Base-by-base conservation (phyloP, 2,329 filamentous ascomycete genomes). In the Stenocarpella maydis region DNA sequence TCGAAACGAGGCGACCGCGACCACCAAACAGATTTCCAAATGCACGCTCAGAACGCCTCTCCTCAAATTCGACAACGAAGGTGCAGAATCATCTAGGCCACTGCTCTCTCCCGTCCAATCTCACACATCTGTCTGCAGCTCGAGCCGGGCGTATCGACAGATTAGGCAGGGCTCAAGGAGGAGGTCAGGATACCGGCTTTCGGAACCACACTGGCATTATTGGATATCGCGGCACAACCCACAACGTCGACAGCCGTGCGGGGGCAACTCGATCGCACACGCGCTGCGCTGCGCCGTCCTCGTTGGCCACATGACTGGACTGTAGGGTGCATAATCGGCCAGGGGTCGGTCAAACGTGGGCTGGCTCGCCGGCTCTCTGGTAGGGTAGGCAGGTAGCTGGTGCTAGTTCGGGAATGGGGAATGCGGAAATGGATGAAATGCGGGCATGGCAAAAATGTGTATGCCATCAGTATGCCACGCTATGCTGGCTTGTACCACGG, bases 31-130 rank as follows among this genome's bases (percentile, higher is more conserved):
- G 43, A 34, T 47, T 66, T 50, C 49, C 49, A 64, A 60, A 37
- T 28, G 60, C 61, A 34, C 61, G 41, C 47, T 24, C 28, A 68
- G 41, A 67, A 53, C 39, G 49, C 69, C 67, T 43, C 26, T 43
- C 55, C 24, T 50, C 14, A 21, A 55, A 37, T 49, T 63, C 58
- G 24, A 63, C 58, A 49, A 49, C 28, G n/a, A 1, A 47, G 2
- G 43, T 63, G 58, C 58, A 47, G 43, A 63, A 37, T 63, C 17
- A 37, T 37, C 26, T 31, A 63, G 19, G 58, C 41, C 58, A 10
- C 17, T 19, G 10, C 26, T 24, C 26, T 24, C 43, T 47, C 15
- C 9, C n/a, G 37, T 47, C 28, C 43, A 24, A 9, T 31, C 28
- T 17, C 58, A 28, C 28, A 47, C 55, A 31, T 7, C 55, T 47